Base-by-base conservation (phyloP, 371 early-diverging fungal genomes). In the Mortierella sp. region DNA sequence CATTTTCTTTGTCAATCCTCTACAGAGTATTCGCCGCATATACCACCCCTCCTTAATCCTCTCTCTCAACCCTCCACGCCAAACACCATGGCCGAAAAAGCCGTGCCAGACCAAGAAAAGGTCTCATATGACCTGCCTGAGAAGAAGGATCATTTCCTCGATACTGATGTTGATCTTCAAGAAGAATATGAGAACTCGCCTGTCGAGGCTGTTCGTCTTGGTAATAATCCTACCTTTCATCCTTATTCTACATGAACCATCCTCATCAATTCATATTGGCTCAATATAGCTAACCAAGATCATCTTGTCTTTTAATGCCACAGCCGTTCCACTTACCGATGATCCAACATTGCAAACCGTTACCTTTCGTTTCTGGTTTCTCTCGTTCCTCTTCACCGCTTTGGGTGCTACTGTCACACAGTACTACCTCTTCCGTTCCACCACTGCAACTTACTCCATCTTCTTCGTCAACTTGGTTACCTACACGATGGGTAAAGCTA, bases 301-400 rank as follows among this genome's bases (percentile, higher is more conserved):
- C 7, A n/a, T n/a, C n/a, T n/a, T n/a, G n/a, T n/a, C n/a, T 28
- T 61, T 22, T 31, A 28, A 22, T 35, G 10, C 49, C 13, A 19
- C 49, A 77, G 72, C 32, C 29, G 88, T 92, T 0, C 86, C 89
- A 54, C 86, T 87, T 57, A 87, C 72, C 60, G 92, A 92, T 45
- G 87, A 90, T 66, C 85, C 90, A 3, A 72, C 88, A 2, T 71
- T 90, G 35, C 90, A 91, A 0, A 84, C 87, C 5, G 83, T 93
- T 62, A 93, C 95, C 28, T 89, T 92, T 56, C 86, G 94, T 49
- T 86, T 92, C 37, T 89, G 90, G 86, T 64, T 91, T 15, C 79
- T 94, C 65, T 93, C 92, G 1, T 75, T 90, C 53, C 71, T 93
- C 26, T 91, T 93, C 65, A 86, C 89, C n/a, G 82, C 86, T 26